phyloP scores from a whole-genome alignment of 2,329 filamentous ascomycete species.

The Trichoderma atroviride region DNA sequence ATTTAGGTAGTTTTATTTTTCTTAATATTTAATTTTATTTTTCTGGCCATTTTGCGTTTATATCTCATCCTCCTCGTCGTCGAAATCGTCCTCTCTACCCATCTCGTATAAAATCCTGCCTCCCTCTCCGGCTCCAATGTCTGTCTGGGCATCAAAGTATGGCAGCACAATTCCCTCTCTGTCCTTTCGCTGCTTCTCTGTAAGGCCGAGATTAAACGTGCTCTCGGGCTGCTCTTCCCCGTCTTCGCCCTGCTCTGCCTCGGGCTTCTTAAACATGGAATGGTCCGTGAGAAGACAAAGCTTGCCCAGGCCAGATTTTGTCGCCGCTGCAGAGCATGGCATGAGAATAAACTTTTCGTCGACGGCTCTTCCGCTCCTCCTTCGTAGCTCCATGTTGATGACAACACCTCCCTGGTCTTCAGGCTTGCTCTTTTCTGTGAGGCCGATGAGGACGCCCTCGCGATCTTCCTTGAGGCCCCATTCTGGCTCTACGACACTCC shows the following conservation, averaged over 20 bases:
- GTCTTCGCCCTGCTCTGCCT: slow-evolving; percentile 38
- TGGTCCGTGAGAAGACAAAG: slow-evolving; percentile 74
- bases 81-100: slow-evolving; percentile 95
- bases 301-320: slow-evolving; percentile 30
- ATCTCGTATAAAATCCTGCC: slow-evolving; percentile 96
- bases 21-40: not conserved
- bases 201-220: slow-evolving; percentile 85
- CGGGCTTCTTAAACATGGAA: slow-evolving; percentile 62
- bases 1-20: not conserved
- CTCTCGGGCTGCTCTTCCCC: slow-evolving; percentile 64
- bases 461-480: slow-evolving; percentile 78
- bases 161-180: slow-evolving; percentile 88
- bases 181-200: slow-evolving; percentile 85
- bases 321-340: slow-evolving; percentile 32
- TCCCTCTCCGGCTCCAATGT: slow-evolving; percentile 76
- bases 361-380: slow-evolving; percentile 79
- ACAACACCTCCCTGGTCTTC: slow-evolving; percentile 58
- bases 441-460: slow-evolving; percentile 76
- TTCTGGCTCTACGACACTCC: slow-evolving; percentile 72
- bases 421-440: slow-evolving; percentile 53
- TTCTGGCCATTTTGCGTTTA: slow-evolving; percentile 57
- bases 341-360: slow-evolving; percentile 64
- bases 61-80: slow-evolving; percentile 93
- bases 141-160: slow-evolving; percentile 94
- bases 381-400: slow-evolving; percentile 81